Base-by-base conservation (phyloP, 108 stramenopile species). In the Skeletonema menzelii region DNA sequence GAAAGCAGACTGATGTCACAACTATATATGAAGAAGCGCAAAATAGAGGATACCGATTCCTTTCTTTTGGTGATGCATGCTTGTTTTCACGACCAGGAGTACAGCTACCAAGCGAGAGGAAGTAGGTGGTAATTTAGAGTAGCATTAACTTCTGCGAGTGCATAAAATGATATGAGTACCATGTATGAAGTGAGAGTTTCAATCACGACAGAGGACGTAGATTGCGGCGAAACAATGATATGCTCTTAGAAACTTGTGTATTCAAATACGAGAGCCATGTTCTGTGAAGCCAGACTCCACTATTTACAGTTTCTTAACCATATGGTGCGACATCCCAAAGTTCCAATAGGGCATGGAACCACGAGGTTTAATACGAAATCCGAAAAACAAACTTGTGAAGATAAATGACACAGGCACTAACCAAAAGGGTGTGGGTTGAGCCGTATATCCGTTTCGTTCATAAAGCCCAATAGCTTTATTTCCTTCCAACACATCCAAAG, bases 41-140 rank as follows among this genome's bases (percentile, higher is more conserved):
- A 32, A 53, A 30, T 1, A 73, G 47, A 42, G 82, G 82, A 59
- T 83, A 78, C 77, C 64, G 47, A 24, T 83, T 83, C 58, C 66
- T 83, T 34, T 68, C 66, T 17, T 83, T 69, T 37, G 82, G 82
- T 27, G 82, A 83, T 65, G 71, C 70, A 19, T 83, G 82, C 34
- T 59, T 74, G 30, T 83, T 83, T 38, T 82, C 76, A 5, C 40
- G 31, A 32, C 69, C 69, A 8, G 61, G 69, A 8, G 32, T 27
- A 2, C 7, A 63, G 19, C 30, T 61, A 4, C 69, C 59, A 38
- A 26, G 24, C 10, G 31, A 61, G 24, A 69, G n/a, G 27, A 40
- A 65, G 31, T 64, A 31, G 15, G 2, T 0, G 1, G 38, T 40
- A 13, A 13, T 40, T 40, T 0, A 30, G 30, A 30, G 38, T 40